A percentile compares a stretch with the other conserved stretches of the same genome.
Evolutionary conservation across 257 asterid genomes (phyloP).

Genomic region (Ilex asprella): DNA sequence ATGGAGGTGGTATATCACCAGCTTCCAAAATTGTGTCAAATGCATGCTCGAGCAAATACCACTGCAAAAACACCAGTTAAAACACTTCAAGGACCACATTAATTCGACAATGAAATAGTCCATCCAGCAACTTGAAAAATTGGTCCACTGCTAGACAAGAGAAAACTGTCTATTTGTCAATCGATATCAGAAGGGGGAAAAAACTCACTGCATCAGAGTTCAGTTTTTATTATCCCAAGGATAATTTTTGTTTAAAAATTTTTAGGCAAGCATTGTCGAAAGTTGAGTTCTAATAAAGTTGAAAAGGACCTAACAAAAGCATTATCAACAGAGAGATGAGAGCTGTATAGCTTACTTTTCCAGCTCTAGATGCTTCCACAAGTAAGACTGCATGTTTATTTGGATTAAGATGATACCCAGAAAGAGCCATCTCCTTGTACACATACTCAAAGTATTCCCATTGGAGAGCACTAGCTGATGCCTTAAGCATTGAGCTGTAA

Average conservation of each 20-base stretch:
- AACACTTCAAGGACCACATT: too few species aligned
- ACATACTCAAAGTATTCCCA: slow-evolving; percentile 90
- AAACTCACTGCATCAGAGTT: too few species aligned
- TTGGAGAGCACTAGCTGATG: slow-evolving; percentile 73
- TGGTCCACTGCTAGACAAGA: too few species aligned
- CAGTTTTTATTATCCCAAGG: too few species aligned
- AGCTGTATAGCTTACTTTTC: slow-evolving; percentile 51
- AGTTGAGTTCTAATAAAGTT: background rate
- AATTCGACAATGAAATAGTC: too few species aligned
- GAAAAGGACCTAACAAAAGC: background rate
- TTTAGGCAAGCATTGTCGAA: too few species aligned
- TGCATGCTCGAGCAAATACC: slow-evolving; percentile 85
- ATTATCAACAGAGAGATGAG: background rate
- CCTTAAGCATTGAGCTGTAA: slow-evolving; percentile 74
- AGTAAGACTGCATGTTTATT: slow-evolving; percentile 42
- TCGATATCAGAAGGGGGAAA: too few species aligned
- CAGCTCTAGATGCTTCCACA: slow-evolving; percentile 73
- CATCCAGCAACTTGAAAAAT: too few species aligned
- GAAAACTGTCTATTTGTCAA: too few species aligned
- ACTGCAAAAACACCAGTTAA: slow-evolving; percentile 31
- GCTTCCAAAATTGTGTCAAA: slow-evolving; percentile 64
- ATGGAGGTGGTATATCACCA: slow-evolving; percentile 65
- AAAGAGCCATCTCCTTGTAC: slow-evolving; percentile 69
- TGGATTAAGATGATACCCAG: slow-evolving; percentile 49
- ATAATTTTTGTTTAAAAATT: too few species aligned